Evolutionary conservation across 169 alveolate species (phyloP).

Genomic region (Perkinsus chesapeaki): DNA sequence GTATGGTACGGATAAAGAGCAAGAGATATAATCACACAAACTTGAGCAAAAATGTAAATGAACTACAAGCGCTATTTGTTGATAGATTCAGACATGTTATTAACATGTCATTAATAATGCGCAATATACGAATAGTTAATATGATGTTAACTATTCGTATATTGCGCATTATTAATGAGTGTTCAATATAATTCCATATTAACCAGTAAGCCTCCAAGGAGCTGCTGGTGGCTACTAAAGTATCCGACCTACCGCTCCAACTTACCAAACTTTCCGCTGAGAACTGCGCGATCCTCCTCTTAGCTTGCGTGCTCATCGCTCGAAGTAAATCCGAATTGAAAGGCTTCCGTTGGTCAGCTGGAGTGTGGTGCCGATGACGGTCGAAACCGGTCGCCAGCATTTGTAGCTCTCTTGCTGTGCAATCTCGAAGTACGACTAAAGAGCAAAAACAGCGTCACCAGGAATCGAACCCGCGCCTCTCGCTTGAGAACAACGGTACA

Average conservation of each 20-base stretch:
- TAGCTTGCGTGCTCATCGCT: neutral
- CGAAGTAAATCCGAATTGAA: neutral
- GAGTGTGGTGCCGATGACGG: neutral
- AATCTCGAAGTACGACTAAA: neutral
- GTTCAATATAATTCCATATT: too few relatives aligned
- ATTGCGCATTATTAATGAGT: too few relatives aligned
- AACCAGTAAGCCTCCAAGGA: neutral
- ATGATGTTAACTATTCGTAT: too few relatives aligned
- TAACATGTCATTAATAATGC: too few relatives aligned
- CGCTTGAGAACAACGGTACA: neutral
- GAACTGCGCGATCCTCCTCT: neutral
- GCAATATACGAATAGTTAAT: too few relatives aligned
- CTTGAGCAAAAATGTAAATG: too few relatives aligned
- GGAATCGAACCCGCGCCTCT: too few relatives aligned
- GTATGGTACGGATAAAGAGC: too few relatives aligned
- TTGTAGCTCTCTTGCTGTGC: neutral
- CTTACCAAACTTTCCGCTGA: neutral
- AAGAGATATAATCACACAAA: too few relatives aligned
- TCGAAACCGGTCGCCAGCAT: neutral
- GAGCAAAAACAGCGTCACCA: too few relatives aligned
- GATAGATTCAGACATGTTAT: too few relatives aligned
- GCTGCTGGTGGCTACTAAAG: neutral
- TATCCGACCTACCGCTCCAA: neutral
- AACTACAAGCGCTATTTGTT: too few relatives aligned
- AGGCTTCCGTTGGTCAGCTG: neutral